phyloP scores from a whole-genome alignment of 164 flowering plant genomes.

The Malania oleifera region DNA sequence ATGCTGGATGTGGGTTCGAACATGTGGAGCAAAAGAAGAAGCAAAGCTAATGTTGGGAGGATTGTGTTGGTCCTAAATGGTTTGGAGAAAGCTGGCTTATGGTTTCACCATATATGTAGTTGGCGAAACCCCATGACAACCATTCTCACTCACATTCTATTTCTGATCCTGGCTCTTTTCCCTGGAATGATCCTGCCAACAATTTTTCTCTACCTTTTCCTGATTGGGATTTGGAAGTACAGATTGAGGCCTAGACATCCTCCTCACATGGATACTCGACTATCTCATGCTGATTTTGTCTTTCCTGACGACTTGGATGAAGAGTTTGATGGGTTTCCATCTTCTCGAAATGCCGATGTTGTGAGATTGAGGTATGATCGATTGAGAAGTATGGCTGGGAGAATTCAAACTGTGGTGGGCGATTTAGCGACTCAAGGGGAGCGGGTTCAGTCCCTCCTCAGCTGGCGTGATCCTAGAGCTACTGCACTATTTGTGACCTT shows the following conservation, averaged over 20 bases:
- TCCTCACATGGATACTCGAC: conserved; percentile 16
- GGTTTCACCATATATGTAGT: conserved; percentile 15
- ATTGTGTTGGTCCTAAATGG: conserved; percentile 13
- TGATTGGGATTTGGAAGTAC: conserved; percentile 15
- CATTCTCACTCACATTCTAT: conserved; percentile 10
- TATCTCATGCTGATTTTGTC: conserved; percentile 9
- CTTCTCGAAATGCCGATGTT: too few relatives aligned
- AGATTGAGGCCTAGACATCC: conserved; percentile 17
- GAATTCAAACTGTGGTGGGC: conserved; percentile 11
- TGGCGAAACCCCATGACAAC: conserved; percentile 17
- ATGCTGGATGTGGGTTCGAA: conserved; percentile 15
- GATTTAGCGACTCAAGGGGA: conserved; percentile 17
- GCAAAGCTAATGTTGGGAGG: conserved; percentile 15
- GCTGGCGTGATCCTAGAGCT: conserved; percentile 22
- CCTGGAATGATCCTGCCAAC: conserved; percentile 16
- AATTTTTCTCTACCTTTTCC: conserved; percentile 14
- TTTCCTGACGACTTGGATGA: conserved; percentile 14
- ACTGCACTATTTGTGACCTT: conserved; percentile 13
- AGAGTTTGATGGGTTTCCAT: too few relatives aligned
- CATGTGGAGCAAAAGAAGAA: conserved; percentile 14
- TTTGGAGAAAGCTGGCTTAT: conserved; percentile 5
- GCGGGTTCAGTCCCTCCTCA: conserved; percentile 11
- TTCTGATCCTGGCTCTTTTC: conserved; percentile 8
- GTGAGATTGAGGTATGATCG: too few relatives aligned
- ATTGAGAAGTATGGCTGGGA: too few relatives aligned